Evolutionary conservation across 345 rosid species (phyloP), one percentile per base, ranked within the genome.

Genomic region (Euphorbia pulcherrima): DNA sequence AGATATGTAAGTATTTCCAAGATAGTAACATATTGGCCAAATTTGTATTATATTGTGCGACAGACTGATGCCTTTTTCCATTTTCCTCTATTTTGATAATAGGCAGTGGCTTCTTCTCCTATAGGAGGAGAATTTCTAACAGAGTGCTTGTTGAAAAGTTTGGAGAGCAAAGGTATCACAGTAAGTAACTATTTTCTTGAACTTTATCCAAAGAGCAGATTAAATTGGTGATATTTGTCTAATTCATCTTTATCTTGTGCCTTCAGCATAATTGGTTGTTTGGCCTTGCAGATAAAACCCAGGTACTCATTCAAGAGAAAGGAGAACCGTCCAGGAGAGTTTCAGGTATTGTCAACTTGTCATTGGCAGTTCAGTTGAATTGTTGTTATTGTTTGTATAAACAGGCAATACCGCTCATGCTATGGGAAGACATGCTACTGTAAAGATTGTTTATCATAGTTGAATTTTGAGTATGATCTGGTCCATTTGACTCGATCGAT

Each of bases 221-320:
- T 71, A 37, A 55, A 54, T 33, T 59, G 29, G 30, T 28, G 21
- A 13, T 73, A 48, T 24, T 53, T 62, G 6, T 40, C 26, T 9
- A 18, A n/a, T 47, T 8, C 13, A 65, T 74, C 13, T 30, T 65
- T 14, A 51, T 64, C 52, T 14, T 67, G 52, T 62, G 26, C 26
- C 14, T 73, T 65, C 21, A 16, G 35, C 59, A 40, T 48, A 30
- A 39, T 62, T 13, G 71, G 29, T 72, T 79, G 24, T 64, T 65
- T 72, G 69, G 24, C 65, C 72, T 60, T 84, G 74, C 82, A 95
- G 99, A 88, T 95, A 76, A 90, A 76, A 80, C 99, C 99, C 17
- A 92, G 97, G 79, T 95, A 95, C 75, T 92, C 99, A 33, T 95
- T 92, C 80, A 92, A 90, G 87, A 86, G 99, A 80, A 92, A 92